phyloP scores from a whole-genome alignment of 2,329 filamentous ascomycete genomes.

The Xylariaceae sp. region DNA sequence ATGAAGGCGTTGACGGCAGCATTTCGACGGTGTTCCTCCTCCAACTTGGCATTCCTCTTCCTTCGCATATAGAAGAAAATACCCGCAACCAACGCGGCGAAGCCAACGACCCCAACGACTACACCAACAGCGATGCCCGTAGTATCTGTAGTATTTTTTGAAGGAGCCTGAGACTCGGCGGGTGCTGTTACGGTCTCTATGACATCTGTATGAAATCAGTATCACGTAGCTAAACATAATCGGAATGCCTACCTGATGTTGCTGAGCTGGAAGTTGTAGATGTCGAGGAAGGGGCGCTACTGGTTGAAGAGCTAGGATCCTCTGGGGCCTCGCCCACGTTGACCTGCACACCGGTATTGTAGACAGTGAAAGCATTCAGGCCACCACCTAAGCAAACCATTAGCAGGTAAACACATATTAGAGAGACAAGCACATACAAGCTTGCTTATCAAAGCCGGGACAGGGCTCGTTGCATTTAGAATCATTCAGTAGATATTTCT shows the following conservation, averaged over 20 bases:
- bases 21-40: slow-evolving; percentile 84
- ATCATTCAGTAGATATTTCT: slow-evolving; percentile 59
- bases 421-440: slow-evolving; percentile 60
- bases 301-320: slow-evolving; percentile 34
- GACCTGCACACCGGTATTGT: slow-evolving; percentile 56
- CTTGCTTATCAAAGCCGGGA: slow-evolving; percentile 64
- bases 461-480: slow-evolving; percentile 69
- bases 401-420: slow-evolving; percentile 27
- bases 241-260: slow-evolving; percentile 10
- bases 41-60: slow-evolving; percentile 76
- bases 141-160: no score
- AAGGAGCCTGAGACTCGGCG: slow-evolving; percentile 28
- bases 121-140: slow-evolving; percentile 88
- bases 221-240: not conserved
- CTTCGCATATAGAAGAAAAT: slow-evolving; percentile 77
- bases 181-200: slow-evolving; percentile 27
- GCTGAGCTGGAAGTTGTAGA: slow-evolving; percentile 5
- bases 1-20: slow-evolving; percentile 80
- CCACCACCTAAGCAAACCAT: slow-evolving; percentile 47
- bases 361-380: slow-evolving; percentile 51
- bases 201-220: slow-evolving; percentile 9
- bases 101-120: slow-evolving; percentile 78
- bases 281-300: slow-evolving; percentile 23
- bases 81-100: slow-evolving; percentile 70
- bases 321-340: slow-evolving; percentile 44